Percentiles rank a stretch among this genome's conserved stretches.
phyloP scores from a whole-genome alignment of 2,329 filamentous ascomycete genomes.

The Trichoderma atrobrunneum region DNA sequence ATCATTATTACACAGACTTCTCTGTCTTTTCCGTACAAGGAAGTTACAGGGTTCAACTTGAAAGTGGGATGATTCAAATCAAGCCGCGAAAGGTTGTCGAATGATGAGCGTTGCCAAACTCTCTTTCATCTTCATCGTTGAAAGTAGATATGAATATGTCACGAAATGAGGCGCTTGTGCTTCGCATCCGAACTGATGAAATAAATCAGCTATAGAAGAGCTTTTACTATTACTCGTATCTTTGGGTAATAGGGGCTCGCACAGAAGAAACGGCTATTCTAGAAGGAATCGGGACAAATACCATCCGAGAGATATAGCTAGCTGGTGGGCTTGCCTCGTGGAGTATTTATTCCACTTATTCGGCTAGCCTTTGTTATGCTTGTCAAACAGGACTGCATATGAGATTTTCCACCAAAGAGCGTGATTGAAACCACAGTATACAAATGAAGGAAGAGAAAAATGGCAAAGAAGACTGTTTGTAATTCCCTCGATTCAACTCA shows the following conservation, averaged over 20 bases:
- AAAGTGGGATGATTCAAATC: neutral
- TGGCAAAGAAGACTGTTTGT: neutral
- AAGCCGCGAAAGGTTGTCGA: neutral
- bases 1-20: neutral
- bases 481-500: neutral
- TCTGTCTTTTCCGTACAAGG: neutral
- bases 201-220: neutral
- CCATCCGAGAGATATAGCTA: neutral
- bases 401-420: neutral
- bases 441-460: neutral
- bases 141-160: neutral
- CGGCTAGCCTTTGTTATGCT: no score
- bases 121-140: neutral
- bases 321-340: neutral
- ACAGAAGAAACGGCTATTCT: neutral
- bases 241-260: neutral
- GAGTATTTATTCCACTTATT: neutral
- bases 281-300: neutral
- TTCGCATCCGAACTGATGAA: neutral
- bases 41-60: neutral
- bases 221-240: neutral
- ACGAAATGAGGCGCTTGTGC: neutral
- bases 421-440: neutral
- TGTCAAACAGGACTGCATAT: no score
- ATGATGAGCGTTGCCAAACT: neutral